Evolutionary conservation across 2,329 filamentous ascomycete species (phyloP).

Genomic region (Pseudomassariella vexata): DNA sequence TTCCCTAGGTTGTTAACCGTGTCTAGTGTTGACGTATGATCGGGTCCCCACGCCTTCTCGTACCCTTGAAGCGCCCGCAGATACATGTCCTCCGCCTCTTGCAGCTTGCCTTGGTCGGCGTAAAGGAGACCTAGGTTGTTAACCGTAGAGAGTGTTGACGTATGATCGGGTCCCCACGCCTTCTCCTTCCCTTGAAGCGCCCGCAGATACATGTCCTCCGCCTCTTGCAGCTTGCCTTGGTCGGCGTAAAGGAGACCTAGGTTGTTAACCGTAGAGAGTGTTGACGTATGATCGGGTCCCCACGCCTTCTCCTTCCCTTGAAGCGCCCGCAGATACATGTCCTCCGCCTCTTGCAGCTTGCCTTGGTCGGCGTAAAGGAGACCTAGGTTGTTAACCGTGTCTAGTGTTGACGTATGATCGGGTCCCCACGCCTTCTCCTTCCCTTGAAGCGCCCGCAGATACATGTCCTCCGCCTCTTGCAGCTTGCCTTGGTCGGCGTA

Average conservation of each 20-base stretch:
- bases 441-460: not conserved
- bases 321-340: conserved; percentile 1
- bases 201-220: conserved; percentile 2
- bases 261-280: conserved; percentile 9
- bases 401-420: conserved; percentile 1
- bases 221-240: not conserved
- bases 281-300: conserved; percentile 1
- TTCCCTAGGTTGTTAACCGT: conserved; percentile 19
- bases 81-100: conserved; percentile 5
- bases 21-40: conserved; percentile 1
- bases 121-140: conserved; percentile 9
- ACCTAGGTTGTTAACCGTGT: conserved; percentile 10
- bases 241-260: not conserved
- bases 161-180: conserved; percentile 4
- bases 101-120: conserved; percentile 1
- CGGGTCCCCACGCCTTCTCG: conserved; percentile 1
- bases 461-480: conserved; percentile 1
- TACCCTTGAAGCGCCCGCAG: conserved; percentile 3
- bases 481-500: conserved; percentile 4
- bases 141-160: conserved; percentile 6
- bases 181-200: conserved; percentile 1
- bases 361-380: not conserved
- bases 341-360: conserved; percentile 1
- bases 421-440: conserved; percentile 1
- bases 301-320: conserved; percentile 1